These are phyloP conservation scores for Macrolepiota dolichaula DNA, from an alignment of 768 basidiomycete genomes.

Conservation along the genomic window DNA sequence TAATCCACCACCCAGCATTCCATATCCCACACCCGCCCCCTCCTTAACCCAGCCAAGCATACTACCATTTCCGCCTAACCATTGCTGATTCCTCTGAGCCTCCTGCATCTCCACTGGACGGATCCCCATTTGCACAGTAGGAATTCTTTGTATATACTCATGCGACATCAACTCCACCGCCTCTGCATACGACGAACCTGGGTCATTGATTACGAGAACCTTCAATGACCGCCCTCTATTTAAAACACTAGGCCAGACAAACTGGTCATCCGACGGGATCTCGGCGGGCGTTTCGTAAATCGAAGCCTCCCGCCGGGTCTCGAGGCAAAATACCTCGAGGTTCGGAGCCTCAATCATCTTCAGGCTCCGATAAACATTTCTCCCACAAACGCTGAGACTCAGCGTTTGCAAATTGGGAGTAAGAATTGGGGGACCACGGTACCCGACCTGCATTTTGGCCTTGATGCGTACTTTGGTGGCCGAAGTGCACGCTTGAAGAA, in stretches of 20 bases:
- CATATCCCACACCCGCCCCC: neutral
- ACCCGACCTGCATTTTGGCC: neutral
- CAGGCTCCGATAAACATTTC: conserved; percentile 1
- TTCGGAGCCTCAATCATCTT: conserved; percentile 7
- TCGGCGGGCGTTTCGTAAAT: neutral
- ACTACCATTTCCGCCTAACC: neutral
- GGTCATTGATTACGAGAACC: neutral
- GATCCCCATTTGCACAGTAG: conserved; percentile 1
- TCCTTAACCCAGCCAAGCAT: neutral
- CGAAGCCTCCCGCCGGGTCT: neutral
- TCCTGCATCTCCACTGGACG: neutral
- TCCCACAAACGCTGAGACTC: neutral
- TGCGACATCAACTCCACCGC: neutral
- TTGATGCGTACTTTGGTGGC: neutral
- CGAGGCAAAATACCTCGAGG: conserved; percentile 4
- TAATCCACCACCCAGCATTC: neutral
- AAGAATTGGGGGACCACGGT: neutral
- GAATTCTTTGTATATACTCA: neutral
- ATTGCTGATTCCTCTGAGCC: neutral
- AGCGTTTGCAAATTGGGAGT: conserved; percentile 2
- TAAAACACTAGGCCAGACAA: neutral
- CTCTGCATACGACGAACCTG: neutral
- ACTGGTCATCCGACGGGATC: neutral
- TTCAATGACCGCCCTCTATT: neutral
- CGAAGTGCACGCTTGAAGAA: conserved; percentile 4